These are phyloP conservation scores for Kregervanrija pseudodelftensis DNA, from an alignment of 805 yeast genomes.

Conservation along the genomic window DNA sequence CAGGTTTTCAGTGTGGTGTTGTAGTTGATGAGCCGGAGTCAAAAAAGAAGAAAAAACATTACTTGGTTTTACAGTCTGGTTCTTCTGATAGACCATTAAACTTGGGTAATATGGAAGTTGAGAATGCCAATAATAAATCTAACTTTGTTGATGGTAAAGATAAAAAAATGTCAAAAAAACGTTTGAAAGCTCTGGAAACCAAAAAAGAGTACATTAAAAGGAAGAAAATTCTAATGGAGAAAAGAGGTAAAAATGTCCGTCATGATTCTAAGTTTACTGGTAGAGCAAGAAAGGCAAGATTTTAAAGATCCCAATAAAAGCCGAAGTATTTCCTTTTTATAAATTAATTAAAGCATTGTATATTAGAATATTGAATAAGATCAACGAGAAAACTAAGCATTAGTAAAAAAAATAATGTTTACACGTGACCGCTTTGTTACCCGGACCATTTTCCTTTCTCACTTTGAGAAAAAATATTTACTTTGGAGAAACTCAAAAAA, in stretches of 20 bases:
- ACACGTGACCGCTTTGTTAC: no score
- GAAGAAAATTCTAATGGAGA: constrained; percentile 89
- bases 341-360: no score
- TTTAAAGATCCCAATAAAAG: constrained; percentile 26
- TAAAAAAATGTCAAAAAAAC: constrained; percentile 38
- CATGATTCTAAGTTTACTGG: constrained; percentile 89
- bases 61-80: constrained; percentile 85
- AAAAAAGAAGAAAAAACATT: constrained; percentile 84
- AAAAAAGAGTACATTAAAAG: constrained; percentile 76
- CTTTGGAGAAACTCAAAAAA: no score
- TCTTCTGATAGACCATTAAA: constrained; percentile 67
- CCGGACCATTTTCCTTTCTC: no score
- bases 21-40: constrained; percentile 92
- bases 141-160: constrained; percentile 19
- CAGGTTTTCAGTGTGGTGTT: constrained; percentile 95
- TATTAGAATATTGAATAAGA: no score
- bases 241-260: constrained; percentile 86
- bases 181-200: constrained; percentile 55
- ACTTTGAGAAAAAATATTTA: no score
- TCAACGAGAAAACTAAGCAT: no score
- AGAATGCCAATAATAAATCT: constrained; percentile 36
- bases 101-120: constrained; percentile 75
- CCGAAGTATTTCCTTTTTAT: background rate
- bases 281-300: constrained; percentile 65
- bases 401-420: no score